Evolutionary conservation across 2,329 filamentous ascomycete species (phyloP).

Genomic region (Sordariomycetes sp.): DNA sequence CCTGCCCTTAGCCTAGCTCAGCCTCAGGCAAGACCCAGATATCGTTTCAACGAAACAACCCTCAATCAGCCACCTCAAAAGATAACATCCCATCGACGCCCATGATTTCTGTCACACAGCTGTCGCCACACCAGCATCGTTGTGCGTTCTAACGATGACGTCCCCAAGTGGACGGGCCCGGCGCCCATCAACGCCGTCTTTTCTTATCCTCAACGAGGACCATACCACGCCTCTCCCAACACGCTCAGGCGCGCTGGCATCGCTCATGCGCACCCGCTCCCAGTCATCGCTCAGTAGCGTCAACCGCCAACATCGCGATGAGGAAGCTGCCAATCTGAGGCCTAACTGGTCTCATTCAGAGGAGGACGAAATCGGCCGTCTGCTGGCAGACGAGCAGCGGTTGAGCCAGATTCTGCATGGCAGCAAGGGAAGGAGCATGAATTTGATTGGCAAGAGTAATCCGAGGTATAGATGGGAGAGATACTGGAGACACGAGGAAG

Average conservation of each 20-base stretch:
- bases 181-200: conserved; percentile 14
- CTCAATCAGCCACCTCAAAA: no score
- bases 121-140: no score
- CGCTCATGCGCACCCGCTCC: conserved; percentile 28
- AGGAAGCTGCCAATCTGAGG: conserved; percentile 15
- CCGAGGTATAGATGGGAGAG: conserved; percentile 77
- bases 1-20: no score
- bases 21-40: no score
- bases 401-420: conserved; percentile 50
- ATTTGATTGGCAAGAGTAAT: conserved; percentile 82
- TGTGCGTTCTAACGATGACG: conserved; percentile 4
- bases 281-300: conserved; percentile 17
- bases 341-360: neutral
- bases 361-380: conserved; percentile 32
- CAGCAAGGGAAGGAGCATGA: conserved; percentile 72
- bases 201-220: conserved; percentile 15
- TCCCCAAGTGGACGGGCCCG: conserved; percentile 4
- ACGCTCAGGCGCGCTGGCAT: conserved; percentile 25
- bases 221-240: conserved; percentile 15
- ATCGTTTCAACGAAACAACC: no score
- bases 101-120: neutral
- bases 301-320: conserved; percentile 17
- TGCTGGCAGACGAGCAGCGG: conserved; percentile 46
- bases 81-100: neutral
- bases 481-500: conserved; percentile 75